A percentile compares a stretch with the other conserved stretches of the same genome.
Conservation (phyloP, 2,329 filamentous ascomycete genomes). For the Microdochium bolleyi region DNA sequence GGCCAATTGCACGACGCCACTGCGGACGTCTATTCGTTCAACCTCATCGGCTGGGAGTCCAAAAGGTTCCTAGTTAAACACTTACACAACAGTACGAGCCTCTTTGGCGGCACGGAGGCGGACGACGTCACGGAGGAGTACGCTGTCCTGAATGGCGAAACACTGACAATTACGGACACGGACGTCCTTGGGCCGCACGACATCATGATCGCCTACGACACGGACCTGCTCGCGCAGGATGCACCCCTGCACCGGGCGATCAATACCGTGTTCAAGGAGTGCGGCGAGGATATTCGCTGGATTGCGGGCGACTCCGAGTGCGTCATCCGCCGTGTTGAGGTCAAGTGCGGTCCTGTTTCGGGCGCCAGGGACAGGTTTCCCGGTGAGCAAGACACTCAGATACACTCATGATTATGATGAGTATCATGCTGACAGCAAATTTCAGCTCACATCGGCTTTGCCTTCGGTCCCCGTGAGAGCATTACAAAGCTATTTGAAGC, state of each 20-base stretch:
- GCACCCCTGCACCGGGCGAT: neutral
- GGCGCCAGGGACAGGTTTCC: neutral
- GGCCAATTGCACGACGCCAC: neutral
- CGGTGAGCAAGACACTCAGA: too few relatives aligned
- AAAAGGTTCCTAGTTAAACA: neutral
- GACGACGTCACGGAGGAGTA: neutral
- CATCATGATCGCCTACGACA: neutral
- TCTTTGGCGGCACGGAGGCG: neutral
- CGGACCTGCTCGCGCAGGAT: neutral
- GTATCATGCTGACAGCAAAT: too few relatives aligned
- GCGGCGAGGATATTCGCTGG: neutral
- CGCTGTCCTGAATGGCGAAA: neutral
- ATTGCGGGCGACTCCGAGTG: neutral
- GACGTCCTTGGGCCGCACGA: neutral
- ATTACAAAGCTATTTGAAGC: neutral
- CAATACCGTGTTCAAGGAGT: neutral
- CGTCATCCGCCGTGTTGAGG: neutral
- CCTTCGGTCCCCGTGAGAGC: neutral
- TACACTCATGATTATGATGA: too few relatives aligned
- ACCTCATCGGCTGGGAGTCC: neutral
- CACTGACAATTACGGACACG: neutral
- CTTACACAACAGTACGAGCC: neutral
- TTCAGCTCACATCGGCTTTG: neutral
- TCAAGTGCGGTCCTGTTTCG: neutral
- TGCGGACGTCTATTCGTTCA: neutral